Evolutionary conservation across 768 basidiomycete genomes (phyloP).

Genomic region (Naganishia randhawae): DNA sequence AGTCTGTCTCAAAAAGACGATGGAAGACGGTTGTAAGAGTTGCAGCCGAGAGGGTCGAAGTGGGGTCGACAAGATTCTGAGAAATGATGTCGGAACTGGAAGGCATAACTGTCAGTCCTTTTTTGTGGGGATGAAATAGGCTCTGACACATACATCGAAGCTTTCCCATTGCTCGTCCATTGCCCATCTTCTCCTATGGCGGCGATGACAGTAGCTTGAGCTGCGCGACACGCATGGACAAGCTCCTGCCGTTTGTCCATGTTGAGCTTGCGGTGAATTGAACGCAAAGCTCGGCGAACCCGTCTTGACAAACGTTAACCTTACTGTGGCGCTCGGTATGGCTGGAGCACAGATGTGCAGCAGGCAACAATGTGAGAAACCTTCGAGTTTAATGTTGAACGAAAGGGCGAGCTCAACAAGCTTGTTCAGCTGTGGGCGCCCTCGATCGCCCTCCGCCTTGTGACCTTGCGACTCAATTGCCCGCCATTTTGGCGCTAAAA

Average conservation of each 20-base stretch:
- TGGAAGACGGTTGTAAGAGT: constrained; percentile 16
- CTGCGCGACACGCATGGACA: background rate
- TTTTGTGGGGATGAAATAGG: background rate
- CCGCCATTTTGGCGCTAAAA: no score
- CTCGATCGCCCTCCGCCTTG: no score
- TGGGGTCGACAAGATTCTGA: constrained; percentile 8
- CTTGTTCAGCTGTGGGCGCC: no score
- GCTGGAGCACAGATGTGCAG: background rate
- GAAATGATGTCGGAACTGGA: constrained; percentile 15
- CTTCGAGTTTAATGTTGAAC: background rate
- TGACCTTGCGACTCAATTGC: no score
- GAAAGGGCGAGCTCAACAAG: no score
- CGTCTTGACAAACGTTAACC: background rate
- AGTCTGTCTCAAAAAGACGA: background rate
- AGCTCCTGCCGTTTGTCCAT: constrained; percentile 18
- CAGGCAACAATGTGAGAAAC: background rate
- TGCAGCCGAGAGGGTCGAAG: constrained; percentile 2
- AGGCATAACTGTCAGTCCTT: background rate
- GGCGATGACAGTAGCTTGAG: background rate
- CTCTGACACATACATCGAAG: background rate
- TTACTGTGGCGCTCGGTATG: background rate
- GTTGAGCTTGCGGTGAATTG: background rate
- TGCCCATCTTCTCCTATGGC: constrained; percentile 6
- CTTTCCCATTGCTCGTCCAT: background rate
- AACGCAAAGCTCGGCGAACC: background rate